Conservation (phyloP, 1,284 basidiomycete species). For the Tylopilus sp. region DNA sequence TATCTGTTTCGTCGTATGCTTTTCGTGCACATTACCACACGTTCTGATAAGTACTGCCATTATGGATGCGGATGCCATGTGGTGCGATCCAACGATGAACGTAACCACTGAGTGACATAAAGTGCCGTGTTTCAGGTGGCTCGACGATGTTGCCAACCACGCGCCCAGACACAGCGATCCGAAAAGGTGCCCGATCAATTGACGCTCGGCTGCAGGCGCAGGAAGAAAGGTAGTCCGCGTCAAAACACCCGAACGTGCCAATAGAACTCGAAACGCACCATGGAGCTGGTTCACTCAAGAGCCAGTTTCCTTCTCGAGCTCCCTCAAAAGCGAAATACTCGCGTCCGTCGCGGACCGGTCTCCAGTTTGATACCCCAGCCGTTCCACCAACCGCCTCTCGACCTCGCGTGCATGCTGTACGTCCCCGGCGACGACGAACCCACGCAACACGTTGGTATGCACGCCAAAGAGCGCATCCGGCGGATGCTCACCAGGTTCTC, state of each 20-base stretch:
- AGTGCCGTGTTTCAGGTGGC: background rate
- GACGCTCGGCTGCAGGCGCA: background rate
- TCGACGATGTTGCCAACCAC: too few relatives aligned
- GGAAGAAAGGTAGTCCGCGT: too few relatives aligned
- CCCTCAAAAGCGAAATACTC: slow-evolving; percentile 20
- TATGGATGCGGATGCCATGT: background rate
- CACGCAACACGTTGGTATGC: slow-evolving; percentile 33
- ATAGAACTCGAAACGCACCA: background rate
- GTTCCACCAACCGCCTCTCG: slow-evolving; percentile 22
- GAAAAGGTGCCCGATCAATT: background rate
- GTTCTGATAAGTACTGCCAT: background rate
- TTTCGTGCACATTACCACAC: background rate
- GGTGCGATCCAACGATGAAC: background rate
- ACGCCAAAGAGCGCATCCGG: slow-evolving; percentile 19
- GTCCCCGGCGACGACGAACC: slow-evolving; percentile 25
- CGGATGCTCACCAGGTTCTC: background rate
- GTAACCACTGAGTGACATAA: background rate
- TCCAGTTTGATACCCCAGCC: slow-evolving; percentile 22
- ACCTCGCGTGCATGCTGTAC: slow-evolving; percentile 25
- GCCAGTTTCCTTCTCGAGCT: slow-evolving; percentile 18
- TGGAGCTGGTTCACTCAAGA: background rate
- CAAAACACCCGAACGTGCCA: background rate
- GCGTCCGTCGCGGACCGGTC: slow-evolving; percentile 24
- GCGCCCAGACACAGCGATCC: too few relatives aligned
- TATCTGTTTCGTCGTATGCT: too few relatives aligned